Conservation (phyloP, 2,329 filamentous ascomycete genomes). For the Hymenoscyphus infarciens region DNA sequence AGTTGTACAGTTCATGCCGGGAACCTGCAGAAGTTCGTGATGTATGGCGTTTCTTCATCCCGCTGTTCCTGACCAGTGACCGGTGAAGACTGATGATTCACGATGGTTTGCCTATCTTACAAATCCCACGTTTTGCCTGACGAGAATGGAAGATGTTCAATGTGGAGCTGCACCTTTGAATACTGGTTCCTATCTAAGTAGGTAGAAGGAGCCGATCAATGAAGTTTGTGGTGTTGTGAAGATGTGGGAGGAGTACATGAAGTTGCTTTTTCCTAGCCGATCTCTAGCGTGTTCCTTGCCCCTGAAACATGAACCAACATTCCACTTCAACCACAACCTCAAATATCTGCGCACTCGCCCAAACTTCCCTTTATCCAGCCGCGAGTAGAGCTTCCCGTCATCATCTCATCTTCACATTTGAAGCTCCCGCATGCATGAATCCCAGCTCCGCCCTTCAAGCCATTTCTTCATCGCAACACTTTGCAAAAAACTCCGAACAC, state of each 20-base stretch:
- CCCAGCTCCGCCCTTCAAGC: neutral
- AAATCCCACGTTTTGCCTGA: neutral
- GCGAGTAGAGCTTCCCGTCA: neutral
- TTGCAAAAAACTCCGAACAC: neutral
- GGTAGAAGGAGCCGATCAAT: neutral
- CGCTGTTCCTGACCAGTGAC: neutral
- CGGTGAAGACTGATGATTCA: neutral
- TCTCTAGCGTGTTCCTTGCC: neutral
- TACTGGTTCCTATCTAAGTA: neutral
- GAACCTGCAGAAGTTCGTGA: neutral
- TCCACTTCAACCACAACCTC: neutral
- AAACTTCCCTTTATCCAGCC: neutral
- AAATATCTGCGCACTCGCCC: neutral
- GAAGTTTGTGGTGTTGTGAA: neutral
- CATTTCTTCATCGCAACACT: neutral
- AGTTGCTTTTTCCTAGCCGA: constrained; percentile 1
- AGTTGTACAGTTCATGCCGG: neutral
- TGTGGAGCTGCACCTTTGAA: neutral
- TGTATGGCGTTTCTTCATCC: neutral
- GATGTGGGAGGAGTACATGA: neutral
- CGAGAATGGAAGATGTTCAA: neutral
- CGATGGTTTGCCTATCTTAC: neutral
- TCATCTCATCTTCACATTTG: neutral
- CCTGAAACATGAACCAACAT: neutral
- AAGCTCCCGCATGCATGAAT: neutral